These are phyloP conservation scores for Astragalus membranaceus DNA, from an alignment of 306 rosid species.

Conservation along the genomic window DNA sequence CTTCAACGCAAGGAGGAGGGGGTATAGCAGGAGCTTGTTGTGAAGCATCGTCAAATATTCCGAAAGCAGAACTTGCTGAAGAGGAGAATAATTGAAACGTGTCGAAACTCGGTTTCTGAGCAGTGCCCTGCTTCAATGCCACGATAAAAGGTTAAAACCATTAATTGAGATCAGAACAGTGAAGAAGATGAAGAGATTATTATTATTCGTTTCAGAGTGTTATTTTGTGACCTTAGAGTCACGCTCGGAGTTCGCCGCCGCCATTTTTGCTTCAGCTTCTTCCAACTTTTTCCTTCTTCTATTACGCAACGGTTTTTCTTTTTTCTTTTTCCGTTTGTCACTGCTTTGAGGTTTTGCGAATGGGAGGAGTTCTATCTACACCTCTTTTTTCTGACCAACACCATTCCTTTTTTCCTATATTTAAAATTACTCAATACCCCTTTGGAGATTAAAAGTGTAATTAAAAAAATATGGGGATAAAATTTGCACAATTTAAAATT, in stretches of 20 bases:
- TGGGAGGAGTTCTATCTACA: neutral
- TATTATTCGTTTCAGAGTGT: neutral
- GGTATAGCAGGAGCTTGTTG: conserved; percentile 38
- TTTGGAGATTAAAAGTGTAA: too few relatives aligned
- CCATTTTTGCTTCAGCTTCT: neutral
- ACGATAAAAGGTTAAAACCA: neutral
- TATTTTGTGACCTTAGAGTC: neutral
- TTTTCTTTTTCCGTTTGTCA: neutral
- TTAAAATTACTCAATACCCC: too few relatives aligned
- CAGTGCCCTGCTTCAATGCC: neutral
- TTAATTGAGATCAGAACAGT: neutral
- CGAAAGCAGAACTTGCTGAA: conserved; percentile 37
- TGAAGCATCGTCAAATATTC: conserved; percentile 45
- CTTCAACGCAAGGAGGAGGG: conserved; percentile 71
- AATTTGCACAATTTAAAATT: too few relatives aligned
- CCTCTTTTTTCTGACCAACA: too few relatives aligned
- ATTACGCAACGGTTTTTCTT: neutral
- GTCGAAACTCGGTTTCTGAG: conserved; percentile 40
- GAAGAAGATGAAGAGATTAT: neutral
- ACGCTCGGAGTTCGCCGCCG: neutral
- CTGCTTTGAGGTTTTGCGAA: neutral
- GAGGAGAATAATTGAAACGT: conserved; percentile 57
- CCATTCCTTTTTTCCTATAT: too few relatives aligned
- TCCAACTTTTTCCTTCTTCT: neutral
- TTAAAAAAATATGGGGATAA: too few relatives aligned